phyloP scores from a whole-genome alignment of 345 rosid genomes.

The Populus tremula region DNA sequence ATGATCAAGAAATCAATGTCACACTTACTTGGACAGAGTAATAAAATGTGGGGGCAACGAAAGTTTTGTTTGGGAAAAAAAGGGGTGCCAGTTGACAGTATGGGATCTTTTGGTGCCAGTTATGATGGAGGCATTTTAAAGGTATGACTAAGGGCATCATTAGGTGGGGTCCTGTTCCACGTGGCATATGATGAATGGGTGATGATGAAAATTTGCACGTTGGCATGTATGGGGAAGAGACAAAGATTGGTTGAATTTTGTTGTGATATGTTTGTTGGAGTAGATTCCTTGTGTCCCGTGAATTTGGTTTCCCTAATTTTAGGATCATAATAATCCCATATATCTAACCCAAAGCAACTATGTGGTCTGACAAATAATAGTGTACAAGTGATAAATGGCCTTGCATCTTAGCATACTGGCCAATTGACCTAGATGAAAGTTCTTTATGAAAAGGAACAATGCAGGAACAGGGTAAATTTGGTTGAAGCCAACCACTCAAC shows the following conservation, averaged over 20 bases:
- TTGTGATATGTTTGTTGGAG: constrained; percentile 5
- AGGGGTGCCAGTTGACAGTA: constrained; percentile 6
- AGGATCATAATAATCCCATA: background rate
- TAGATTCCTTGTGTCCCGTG: constrained; percentile 10
- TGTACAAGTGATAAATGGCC: background rate
- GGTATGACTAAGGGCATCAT: constrained; percentile 10
- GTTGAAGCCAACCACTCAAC: background rate
- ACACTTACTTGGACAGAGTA: constrained; percentile 29
- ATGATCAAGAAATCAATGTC: constrained; percentile 56
- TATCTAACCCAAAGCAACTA: background rate
- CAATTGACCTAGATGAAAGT: background rate
- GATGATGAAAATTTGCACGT: constrained; percentile 32
- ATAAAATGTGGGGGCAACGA: constrained; percentile 5
- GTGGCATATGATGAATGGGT: constrained; percentile 27
- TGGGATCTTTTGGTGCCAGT: constrained; percentile 24
- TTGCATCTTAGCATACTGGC: no score
- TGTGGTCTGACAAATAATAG: background rate
- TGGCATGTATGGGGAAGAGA: constrained; percentile 34
- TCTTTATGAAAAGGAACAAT: background rate
- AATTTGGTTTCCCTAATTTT: constrained; percentile 8
- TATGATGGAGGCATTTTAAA: constrained; percentile 25
- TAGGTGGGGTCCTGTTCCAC: constrained; percentile 25
- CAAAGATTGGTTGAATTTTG: constrained; percentile 32
- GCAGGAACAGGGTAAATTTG: background rate
- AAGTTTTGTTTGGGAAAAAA: constrained; percentile 25